These are phyloP conservation scores for Fusarium chaquense DNA, from an alignment of 2,329 filamentous ascomycete genomes.

Conservation along the genomic window DNA sequence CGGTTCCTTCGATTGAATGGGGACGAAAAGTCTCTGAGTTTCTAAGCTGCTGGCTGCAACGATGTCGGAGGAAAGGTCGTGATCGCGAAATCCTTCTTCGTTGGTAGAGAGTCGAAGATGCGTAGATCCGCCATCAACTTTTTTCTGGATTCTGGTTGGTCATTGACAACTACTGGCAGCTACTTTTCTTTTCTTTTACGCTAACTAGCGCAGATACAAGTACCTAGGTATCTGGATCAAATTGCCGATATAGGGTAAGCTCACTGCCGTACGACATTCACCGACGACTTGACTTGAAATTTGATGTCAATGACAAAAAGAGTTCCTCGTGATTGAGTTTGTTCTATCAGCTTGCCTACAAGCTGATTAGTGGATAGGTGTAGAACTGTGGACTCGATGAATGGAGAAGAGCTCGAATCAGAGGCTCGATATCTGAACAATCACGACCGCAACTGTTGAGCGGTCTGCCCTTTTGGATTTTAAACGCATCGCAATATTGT, in stretches of 20 bases:
- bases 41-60: background rate
- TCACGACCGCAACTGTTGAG: background rate
- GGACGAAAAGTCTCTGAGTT: background rate
- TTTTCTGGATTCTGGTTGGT: slow-evolving; percentile 31
- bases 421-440: background rate
- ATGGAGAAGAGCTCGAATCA: background rate
- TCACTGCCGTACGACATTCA: background rate
- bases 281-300: background rate
- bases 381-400: background rate
- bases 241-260: background rate
- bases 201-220: background rate
- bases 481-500: too few species aligned
- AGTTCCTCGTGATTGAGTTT: background rate
- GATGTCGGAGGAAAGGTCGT: background rate
- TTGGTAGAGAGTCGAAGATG: slow-evolving; percentile 14
- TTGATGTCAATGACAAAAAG: background rate
- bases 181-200: slow-evolving; percentile 4
- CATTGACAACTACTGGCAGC: background rate
- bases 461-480: background rate
- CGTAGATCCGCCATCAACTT: slow-evolving; percentile 29
- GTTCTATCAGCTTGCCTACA: background rate
- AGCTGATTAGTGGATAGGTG: background rate
- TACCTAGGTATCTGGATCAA: background rate
- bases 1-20: background rate
- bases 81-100: slow-evolving; percentile 16